Percentiles rank a stretch among this genome's conserved stretches.
Evolutionary conservation across 164 flowering plant species (phyloP).

Genomic region (Liquidambar formosana): DNA sequence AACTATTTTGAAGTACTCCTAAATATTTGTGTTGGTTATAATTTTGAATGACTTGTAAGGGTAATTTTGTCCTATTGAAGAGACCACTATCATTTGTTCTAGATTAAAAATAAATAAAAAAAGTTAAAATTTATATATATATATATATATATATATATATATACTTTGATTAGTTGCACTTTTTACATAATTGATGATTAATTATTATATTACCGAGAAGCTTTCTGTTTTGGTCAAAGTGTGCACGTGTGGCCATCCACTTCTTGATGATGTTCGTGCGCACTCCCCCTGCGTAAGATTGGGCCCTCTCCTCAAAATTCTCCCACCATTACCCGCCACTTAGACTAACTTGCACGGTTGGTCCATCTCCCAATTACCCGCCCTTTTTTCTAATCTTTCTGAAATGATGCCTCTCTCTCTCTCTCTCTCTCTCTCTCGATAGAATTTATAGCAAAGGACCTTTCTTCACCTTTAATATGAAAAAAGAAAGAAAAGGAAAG

Average conservation of each 20-base stretch:
- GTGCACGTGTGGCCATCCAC: conserved; percentile 53
- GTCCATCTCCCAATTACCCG: conserved; percentile 10
- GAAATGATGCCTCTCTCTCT: too few relatives aligned
- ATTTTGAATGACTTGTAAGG: background rate
- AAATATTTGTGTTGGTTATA: background rate
- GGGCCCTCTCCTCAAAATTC: conserved; percentile 16
- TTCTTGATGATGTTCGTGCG: conserved; percentile 27
- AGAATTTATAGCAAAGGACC: too few relatives aligned
- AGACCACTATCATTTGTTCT: too few relatives aligned
- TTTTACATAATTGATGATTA: background rate
- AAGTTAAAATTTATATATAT: too few relatives aligned
- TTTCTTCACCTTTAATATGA: too few relatives aligned
- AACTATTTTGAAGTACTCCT: background rate
- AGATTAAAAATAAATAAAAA: too few relatives aligned
- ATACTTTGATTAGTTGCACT: background rate
- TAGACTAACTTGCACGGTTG: conserved; percentile 34
- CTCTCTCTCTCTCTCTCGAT: too few relatives aligned
- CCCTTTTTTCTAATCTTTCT: background rate
- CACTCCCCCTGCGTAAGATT: conserved; percentile 25
- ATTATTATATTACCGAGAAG: conserved; percentile 10
- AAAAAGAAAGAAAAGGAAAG: too few relatives aligned
- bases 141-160: too few relatives aligned
- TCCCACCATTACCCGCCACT: conserved; percentile 30
- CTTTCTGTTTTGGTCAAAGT: conserved; percentile 19
- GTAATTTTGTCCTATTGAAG: background rate